A percentile compares a stretch with the other conserved stretches of the same genome.
These are phyloP conservation scores for Cystofilobasidium macerans DNA, from an alignment of 768 basidiomycete species.

Conservation along the genomic window DNA sequence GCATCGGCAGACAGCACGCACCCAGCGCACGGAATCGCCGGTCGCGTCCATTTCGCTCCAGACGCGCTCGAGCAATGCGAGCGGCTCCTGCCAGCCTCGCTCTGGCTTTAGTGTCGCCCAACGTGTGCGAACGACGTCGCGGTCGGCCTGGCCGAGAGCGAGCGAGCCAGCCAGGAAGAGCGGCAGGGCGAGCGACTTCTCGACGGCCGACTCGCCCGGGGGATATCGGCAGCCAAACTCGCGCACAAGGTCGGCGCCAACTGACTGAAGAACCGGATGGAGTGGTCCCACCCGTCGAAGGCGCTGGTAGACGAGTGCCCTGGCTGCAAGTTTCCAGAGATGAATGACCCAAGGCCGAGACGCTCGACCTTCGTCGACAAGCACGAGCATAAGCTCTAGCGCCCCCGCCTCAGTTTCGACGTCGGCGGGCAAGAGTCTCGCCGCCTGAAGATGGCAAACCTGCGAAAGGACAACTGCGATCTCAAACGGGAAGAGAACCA, in stretches of 20 bases:
- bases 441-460: background rate
- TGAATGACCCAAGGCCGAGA: background rate
- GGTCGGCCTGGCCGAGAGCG: background rate
- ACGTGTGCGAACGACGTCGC: background rate
- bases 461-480: background rate
- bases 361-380: background rate
- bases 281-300: background rate
- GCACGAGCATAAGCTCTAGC: background rate
- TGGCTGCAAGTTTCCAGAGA: background rate
- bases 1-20: background rate
- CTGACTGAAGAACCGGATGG: background rate
- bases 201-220: background rate
- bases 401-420: background rate
- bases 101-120: background rate
- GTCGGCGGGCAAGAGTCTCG: background rate
- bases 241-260: background rate
- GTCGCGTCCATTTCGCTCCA: conserved; percentile 1
- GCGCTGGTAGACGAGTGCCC: background rate
- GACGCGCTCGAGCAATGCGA: background rate
- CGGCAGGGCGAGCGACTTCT: background rate
- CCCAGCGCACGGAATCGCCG: background rate
- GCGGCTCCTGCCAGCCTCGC: background rate
- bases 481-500: background rate
- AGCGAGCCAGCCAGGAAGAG: background rate
- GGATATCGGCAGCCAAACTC: background rate